Percentiles rank a stretch among this genome's conserved stretches.
These are phyloP conservation scores for Ophiocytium majus DNA, from an alignment of 352 stramenopile species.

Conservation along the genomic window DNA sequence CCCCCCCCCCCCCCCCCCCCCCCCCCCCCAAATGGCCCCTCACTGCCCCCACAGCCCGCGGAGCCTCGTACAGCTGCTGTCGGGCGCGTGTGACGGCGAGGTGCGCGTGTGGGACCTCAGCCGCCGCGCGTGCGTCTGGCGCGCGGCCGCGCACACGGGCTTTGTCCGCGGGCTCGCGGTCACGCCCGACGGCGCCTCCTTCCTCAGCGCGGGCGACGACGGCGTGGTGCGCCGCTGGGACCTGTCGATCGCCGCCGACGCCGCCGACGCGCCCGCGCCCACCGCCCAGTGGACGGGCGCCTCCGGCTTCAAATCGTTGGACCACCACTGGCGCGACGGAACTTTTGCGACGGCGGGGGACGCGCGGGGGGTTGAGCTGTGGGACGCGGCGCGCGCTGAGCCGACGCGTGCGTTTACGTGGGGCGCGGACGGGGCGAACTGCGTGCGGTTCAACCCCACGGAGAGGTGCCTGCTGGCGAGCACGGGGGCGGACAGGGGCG, in stretches of 20 bases:
- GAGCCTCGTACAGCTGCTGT: conserved; percentile 77
- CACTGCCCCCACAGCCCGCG: conserved; percentile 72
- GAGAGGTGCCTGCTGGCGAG: conserved; percentile 90
- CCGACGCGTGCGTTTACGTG: conserved; percentile 85
- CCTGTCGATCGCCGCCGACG: conserved; percentile 54
- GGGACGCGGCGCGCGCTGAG: conserved; percentile 84
- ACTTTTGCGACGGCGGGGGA: conserved; percentile 71
- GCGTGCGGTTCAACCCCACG: conserved; percentile 88
- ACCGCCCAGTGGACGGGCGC: conserved; percentile 62
- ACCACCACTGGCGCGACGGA: conserved; percentile 92
- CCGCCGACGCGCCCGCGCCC: conserved; percentile 26
- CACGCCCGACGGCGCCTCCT: conserved; percentile 69
- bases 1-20: too few relatives aligned
- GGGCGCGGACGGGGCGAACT: conserved; percentile 91
- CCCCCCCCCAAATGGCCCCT: too few relatives aligned
- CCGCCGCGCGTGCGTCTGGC: conserved; percentile 85
- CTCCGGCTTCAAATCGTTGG: conserved; percentile 82
- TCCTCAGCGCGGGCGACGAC: conserved; percentile 90
- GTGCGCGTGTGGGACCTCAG: conserved; percentile 96
- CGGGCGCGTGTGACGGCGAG: conserved; percentile 80
- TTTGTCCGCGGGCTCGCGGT: conserved; percentile 87
- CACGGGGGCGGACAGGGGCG: conserved; percentile 83
- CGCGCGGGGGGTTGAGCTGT: conserved; percentile 91
- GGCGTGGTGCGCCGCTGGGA: conserved; percentile 88
- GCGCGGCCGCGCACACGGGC: conserved; percentile 82